phyloP scores from a whole-genome alignment of 768 basidiomycete species.

The Podaxis sp. region DNA sequence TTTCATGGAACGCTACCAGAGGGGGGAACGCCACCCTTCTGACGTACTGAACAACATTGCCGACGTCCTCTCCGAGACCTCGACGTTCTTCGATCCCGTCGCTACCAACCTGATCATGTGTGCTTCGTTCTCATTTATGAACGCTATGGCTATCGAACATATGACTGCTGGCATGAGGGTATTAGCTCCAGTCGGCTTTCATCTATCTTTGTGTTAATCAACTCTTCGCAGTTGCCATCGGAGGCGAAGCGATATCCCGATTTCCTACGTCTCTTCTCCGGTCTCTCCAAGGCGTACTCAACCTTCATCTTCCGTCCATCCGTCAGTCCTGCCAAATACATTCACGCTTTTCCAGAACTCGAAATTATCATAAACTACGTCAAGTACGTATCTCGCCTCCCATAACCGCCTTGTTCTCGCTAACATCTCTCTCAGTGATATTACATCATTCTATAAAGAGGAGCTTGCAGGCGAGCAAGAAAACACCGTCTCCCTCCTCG shows the following conservation, averaged over 20 bases:
- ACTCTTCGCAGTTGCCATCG: slow-evolving; percentile 1
- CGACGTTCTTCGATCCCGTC: slow-evolving; percentile 8
- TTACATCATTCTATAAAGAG: slow-evolving; percentile 39
- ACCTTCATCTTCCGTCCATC: slow-evolving; percentile 11
- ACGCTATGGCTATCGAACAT: slow-evolving; percentile 10
- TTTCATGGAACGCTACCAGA: slow-evolving; percentile 10
- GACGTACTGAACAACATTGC: slow-evolving; percentile 9
- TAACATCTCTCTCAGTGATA: slow-evolving; percentile 23
- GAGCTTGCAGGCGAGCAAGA: slow-evolving; percentile 28
- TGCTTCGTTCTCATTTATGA: slow-evolving; percentile 12
- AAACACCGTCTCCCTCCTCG: slow-evolving; percentile 30
- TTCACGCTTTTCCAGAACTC: slow-evolving; percentile 11
- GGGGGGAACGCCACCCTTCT: slow-evolving; percentile 8
- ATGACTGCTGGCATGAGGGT: slow-evolving; percentile 7
- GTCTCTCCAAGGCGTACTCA: slow-evolving; percentile 12
- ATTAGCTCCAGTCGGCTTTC: neutral
- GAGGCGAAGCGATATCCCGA: slow-evolving; percentile 10
- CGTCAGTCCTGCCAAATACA: slow-evolving; percentile 9
- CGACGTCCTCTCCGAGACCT: slow-evolving; percentile 6
- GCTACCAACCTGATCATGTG: slow-evolving; percentile 9
- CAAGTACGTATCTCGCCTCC: neutral
- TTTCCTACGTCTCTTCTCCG: slow-evolving; percentile 12
- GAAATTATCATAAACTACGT: slow-evolving; percentile 11
- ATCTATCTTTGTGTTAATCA: neutral
- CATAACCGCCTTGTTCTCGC: neutral